These are phyloP conservation scores for Adiantum capillusveneris DNA, from an alignment of 75 land plant species.

Conservation along the genomic window DNA sequence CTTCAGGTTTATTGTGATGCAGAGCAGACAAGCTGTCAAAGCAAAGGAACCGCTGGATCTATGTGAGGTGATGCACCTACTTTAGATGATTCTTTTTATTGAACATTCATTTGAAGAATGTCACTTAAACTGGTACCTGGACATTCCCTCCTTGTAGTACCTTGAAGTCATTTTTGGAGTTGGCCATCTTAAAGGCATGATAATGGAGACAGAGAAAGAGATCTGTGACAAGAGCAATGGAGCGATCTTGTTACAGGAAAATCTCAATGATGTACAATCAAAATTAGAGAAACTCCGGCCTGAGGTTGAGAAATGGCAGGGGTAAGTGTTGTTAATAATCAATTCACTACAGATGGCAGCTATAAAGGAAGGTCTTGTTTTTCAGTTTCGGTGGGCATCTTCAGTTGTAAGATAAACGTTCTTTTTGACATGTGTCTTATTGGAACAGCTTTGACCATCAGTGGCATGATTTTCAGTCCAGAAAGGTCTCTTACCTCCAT, in stretches of 20 bases:
- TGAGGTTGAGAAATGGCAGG: conserved; percentile 7
- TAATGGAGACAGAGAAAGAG: conserved; percentile 1
- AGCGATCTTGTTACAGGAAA: not conserved
- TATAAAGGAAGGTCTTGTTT: not conserved
- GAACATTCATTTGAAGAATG: not conserved
- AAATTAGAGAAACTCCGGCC: not conserved
- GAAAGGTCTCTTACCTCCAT: not conserved
- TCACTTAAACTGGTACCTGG: not conserved
- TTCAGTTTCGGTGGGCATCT: not conserved
- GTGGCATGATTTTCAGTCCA: conserved; percentile 4
- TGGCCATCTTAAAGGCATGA: conserved; percentile 4
- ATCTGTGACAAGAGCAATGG: not conserved
- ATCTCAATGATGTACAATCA: conserved; percentile 1
- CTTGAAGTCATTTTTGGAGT: conserved; percentile 9
- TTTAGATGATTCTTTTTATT: not conserved
- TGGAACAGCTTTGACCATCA: conserved; percentile 2
- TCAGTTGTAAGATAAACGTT: too few species aligned
- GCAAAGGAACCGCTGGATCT: conserved; percentile 8
- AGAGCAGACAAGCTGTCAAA: conserved; percentile 9
- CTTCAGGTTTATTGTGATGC: conserved; percentile 7
- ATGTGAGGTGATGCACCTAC: not conserved
- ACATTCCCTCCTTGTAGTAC: not conserved
- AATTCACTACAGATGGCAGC: not conserved
- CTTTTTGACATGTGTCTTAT: not conserved
- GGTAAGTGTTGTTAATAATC: not conserved